These are phyloP conservation scores for Pythium apleroticum DNA, from an alignment of 352 stramenopile species.

Conservation along the genomic window DNA sequence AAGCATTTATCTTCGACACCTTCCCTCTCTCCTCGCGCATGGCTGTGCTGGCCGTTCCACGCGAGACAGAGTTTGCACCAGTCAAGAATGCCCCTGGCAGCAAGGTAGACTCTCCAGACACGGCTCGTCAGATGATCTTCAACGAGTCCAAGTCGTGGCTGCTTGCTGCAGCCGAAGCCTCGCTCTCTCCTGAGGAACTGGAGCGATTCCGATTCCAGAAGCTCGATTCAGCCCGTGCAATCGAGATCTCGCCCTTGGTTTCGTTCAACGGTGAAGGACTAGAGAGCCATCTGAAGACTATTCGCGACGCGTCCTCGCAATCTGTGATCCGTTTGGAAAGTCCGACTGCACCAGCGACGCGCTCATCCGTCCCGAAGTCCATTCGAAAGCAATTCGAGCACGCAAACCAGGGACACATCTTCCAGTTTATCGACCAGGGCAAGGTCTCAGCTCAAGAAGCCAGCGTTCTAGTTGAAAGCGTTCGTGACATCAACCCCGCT, in stretches of 20 bases:
- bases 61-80: slow-evolving; percentile 92
- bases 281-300: slow-evolving; percentile 27
- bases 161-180: slow-evolving; percentile 36
- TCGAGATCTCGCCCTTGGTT: slow-evolving; percentile 87
- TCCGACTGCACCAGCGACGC: slow-evolving; percentile 20
- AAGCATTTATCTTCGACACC: slow-evolving; percentile 99
- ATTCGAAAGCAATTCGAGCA: slow-evolving; percentile 37
- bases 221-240: slow-evolving; percentile 30
- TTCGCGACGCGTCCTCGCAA: slow-evolving; percentile 31
- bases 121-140: slow-evolving; percentile 70
- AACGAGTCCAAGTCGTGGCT: slow-evolving; percentile 73
- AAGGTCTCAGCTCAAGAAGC: slow-evolving; percentile 35
- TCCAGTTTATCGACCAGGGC: slow-evolving; percentile 46
- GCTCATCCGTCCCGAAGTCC: slow-evolving; percentile 35
- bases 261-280: slow-evolving; percentile 89
- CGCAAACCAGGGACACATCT: slow-evolving; percentile 45
- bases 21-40: slow-evolving; percentile 94
- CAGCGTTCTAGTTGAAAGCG: slow-evolving; percentile 35
- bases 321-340: slow-evolving; percentile 44
- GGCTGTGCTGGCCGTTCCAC: slow-evolving; percentile 91
- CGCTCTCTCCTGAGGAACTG: slow-evolving; percentile 28
- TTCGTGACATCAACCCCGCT: slow-evolving; percentile 33
- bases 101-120: slow-evolving; percentile 83
- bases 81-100: slow-evolving; percentile 90
- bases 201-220: slow-evolving; percentile 37